Evolutionary conservation across 805 yeast species (phyloP), one percentile per base, ranked within the genome.

Genomic region (Starmera quercuum): DNA sequence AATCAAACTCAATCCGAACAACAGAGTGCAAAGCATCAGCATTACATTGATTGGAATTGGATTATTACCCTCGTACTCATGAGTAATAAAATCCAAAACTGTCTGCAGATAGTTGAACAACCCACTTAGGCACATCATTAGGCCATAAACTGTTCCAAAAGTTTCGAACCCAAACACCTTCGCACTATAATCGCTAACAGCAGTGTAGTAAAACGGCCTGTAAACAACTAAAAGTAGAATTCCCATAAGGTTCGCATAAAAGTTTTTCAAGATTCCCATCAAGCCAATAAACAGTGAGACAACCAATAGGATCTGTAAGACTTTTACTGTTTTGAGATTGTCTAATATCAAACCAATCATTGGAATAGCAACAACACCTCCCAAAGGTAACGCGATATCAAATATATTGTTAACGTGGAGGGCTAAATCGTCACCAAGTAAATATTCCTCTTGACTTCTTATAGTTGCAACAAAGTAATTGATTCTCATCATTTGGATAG

Each of bases 401-500:
- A 88, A 90, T 40, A 84, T 78, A 33, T 74, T 73, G 54, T 86
- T 86, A 32, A 85, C 58, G 10, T 49, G 46, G 18, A 67, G 53
- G 1, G 94, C 95, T 3, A 48, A 42, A 4, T 63, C 54, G 7
- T 60, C 61, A 10, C 72, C 73, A 35, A 86, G 66, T 40, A 87
- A 68, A 51, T 65, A 90, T 18, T 68, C 69, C 64, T 86, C 94
- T 61, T 88, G 97, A 0, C 95, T 64, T 49, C 77, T 73, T 23
- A 88, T 65, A 2, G 97, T 85, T 7, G 96, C 97, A 35, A 88
- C 92, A 58, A 86, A 90, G 57, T 84, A 90, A 62, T 88, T 88
- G 45, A 88, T 80, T 54, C 97, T 68, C 29, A 90, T 68, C 96
- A 88, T 88, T 56, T 86, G 94, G 37, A 88, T 71, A 3, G 88